These are phyloP conservation scores for Holtermannia corniformis DNA, from an alignment of 768 basidiomycete species.

Conservation along the genomic window DNA sequence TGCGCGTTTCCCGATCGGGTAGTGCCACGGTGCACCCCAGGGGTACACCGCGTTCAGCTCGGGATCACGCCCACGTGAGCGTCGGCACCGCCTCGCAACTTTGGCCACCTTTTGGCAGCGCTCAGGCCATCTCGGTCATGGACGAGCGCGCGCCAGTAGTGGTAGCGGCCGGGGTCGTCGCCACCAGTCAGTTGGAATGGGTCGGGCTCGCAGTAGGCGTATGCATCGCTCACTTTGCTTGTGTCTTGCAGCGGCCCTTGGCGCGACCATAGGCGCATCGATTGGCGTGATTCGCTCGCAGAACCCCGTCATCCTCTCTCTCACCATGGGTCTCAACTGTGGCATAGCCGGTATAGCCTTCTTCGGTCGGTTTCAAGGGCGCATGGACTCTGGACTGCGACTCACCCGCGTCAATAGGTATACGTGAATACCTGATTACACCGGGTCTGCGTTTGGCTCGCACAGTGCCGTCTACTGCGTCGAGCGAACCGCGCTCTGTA, in stretches of 20 bases:
- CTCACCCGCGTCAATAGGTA: slow-evolving; percentile 44
- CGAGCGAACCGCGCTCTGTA: slow-evolving; percentile 9
- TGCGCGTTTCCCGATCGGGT: too few relatives aligned
- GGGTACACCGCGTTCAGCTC: too few relatives aligned
- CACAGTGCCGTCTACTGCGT: slow-evolving; percentile 44
- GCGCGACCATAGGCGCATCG: slow-evolving; percentile 47
- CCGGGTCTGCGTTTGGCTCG: slow-evolving; percentile 51
- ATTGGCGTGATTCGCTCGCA: slow-evolving; percentile 49
- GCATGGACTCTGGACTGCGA: background rate
- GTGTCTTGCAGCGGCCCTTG: slow-evolving; percentile 49
- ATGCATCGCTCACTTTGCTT: background rate
- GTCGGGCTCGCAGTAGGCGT: background rate
- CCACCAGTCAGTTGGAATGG: background rate
- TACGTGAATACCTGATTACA: slow-evolving; percentile 65
- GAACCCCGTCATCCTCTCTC: slow-evolving; percentile 48
- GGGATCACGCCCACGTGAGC: too few relatives aligned
- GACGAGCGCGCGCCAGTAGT: background rate
- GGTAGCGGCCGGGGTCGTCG: background rate
- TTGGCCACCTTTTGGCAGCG: too few relatives aligned
- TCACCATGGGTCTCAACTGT: slow-evolving; percentile 61
- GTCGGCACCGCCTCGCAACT: too few relatives aligned
- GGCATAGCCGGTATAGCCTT: slow-evolving; percentile 63
- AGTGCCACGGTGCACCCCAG: too few relatives aligned
- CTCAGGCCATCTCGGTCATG: too few relatives aligned
- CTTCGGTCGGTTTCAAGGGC: slow-evolving; percentile 55